Conservation (phyloP, 2,329 filamentous ascomycete species). For the Clarireedia monteithiana region DNA sequence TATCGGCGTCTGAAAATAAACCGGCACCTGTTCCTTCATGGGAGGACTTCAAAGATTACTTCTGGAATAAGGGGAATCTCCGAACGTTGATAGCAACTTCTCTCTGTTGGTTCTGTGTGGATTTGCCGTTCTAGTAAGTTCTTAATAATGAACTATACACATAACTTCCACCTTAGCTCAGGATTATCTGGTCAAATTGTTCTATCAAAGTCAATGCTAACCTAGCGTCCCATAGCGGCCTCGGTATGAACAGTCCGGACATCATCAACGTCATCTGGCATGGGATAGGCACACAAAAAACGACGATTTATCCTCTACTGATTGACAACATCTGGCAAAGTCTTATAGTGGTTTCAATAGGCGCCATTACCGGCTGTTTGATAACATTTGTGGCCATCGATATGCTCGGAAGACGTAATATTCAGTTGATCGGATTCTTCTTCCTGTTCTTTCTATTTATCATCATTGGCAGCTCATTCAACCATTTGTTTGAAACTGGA, state of each 20-base stretch:
- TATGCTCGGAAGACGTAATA: conserved; percentile 16
- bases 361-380: conserved; percentile 13
- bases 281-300: conserved; percentile 4
- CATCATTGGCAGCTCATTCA: conserved; percentile 25
- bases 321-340: conserved; percentile 17
- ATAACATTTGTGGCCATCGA: conserved; percentile 19
- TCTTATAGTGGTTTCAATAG: conserved; percentile 16
- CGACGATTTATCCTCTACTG: conserved; percentile 11
- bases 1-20: conserved; percentile 24
- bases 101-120: conserved; percentile 21
- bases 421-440: conserved; percentile 20
- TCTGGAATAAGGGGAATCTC: conserved; percentile 39
- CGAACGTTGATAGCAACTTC: conserved; percentile 56
- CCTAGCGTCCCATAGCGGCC: conserved; percentile 32
- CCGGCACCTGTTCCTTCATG: conserved; percentile 17
- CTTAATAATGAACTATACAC: no score
- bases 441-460: conserved; percentile 21
- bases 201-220: no score
- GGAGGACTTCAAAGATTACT: conserved; percentile 20
- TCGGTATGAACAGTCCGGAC: conserved; percentile 52
- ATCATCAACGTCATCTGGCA: conserved; percentile 18
- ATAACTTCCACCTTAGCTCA: no score
- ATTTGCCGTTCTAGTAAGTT: conserved; percentile 5
- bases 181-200: no score
- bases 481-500: conserved; percentile 16